Percentiles rank a stretch among this genome's conserved stretches.
These are phyloP conservation scores for Venturia nashicola DNA, from an alignment of 2,329 filamentous ascomycete genomes.

Conservation along the genomic window DNA sequence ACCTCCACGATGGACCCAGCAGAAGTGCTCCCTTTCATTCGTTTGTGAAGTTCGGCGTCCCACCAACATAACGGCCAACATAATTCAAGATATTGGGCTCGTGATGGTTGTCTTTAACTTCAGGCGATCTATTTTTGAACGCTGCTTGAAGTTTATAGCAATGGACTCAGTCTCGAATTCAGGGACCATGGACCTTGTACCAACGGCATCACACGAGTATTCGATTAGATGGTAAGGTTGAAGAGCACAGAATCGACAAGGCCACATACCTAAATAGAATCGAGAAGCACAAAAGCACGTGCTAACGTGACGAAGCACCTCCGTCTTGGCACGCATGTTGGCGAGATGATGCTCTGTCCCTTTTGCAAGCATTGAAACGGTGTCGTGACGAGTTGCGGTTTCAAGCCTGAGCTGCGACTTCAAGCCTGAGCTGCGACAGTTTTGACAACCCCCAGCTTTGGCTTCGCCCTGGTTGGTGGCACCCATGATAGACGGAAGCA, in stretches of 20 bases:
- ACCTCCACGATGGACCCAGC: not conserved
- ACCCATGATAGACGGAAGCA: not conserved
- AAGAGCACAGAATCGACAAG: not conserved
- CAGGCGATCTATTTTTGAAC: not conserved
- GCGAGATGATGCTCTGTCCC: not conserved
- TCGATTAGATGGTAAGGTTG: not conserved
- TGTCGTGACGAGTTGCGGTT: not conserved
- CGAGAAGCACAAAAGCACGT: not conserved
- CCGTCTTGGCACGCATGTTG: not conserved
- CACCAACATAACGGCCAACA: no score
- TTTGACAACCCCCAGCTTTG: not conserved
- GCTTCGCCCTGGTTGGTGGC: not conserved
- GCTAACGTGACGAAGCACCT: not conserved
- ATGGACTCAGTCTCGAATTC: not conserved
- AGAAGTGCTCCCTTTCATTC: not conserved
- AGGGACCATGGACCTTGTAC: not conserved
- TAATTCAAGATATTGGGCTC: not conserved
- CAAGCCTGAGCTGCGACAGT: constrained; percentile 1
- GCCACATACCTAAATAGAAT: not conserved
- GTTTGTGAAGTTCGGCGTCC: not conserved
- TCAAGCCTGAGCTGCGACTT: constrained; percentile 2
- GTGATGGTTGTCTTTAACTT: not conserved
- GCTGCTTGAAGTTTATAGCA: not conserved
- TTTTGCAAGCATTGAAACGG: not conserved
- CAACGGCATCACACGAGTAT: not conserved